phyloP scores from a whole-genome alignment of 2,329 filamentous ascomycete species.

The Botrytis medusae region DNA sequence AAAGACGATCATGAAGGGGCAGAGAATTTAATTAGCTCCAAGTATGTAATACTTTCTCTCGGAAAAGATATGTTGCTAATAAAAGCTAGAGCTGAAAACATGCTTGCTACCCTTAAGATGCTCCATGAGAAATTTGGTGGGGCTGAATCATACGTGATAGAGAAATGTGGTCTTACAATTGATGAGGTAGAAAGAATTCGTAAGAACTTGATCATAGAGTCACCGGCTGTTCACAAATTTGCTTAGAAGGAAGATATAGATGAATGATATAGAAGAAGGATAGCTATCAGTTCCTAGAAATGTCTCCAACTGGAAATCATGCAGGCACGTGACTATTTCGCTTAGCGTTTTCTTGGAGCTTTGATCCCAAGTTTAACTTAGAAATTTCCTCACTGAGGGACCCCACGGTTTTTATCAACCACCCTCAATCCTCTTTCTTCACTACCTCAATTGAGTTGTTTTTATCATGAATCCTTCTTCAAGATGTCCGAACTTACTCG shows the following conservation, averaged over 20 bases:
- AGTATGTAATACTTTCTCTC: constrained; percentile 30
- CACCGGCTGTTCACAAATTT: constrained; percentile 25
- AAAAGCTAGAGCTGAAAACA: constrained; percentile 47
- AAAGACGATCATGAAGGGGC: constrained; percentile 42
- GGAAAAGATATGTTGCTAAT: constrained; percentile 17
- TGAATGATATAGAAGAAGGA: background rate
- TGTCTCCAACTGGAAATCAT: background rate
- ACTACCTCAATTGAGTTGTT: constrained; percentile 10
- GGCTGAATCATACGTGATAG: constrained; percentile 60
- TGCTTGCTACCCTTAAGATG: constrained; percentile 52
- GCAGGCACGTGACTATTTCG: constrained; percentile 8
- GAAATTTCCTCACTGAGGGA: constrained; percentile 20
- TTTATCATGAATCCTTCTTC: constrained; percentile 35
- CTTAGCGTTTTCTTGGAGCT: constrained; percentile 18
- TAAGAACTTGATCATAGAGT: constrained; percentile 47
- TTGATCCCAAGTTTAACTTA: constrained; percentile 6
- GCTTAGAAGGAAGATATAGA: background rate
- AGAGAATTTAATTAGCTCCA: constrained; percentile 46
- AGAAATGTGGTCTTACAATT: constrained; percentile 56
- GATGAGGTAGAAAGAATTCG: constrained; percentile 55
- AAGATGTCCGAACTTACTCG: constrained; percentile 31
- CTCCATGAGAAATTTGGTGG: constrained; percentile 61
- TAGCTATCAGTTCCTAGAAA: background rate
- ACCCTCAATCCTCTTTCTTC: background rate
- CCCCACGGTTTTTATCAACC: constrained; percentile 20